Base-by-base conservation (phyloP, 306 rosid species). In the Pyrus pyrifolia region DNA sequence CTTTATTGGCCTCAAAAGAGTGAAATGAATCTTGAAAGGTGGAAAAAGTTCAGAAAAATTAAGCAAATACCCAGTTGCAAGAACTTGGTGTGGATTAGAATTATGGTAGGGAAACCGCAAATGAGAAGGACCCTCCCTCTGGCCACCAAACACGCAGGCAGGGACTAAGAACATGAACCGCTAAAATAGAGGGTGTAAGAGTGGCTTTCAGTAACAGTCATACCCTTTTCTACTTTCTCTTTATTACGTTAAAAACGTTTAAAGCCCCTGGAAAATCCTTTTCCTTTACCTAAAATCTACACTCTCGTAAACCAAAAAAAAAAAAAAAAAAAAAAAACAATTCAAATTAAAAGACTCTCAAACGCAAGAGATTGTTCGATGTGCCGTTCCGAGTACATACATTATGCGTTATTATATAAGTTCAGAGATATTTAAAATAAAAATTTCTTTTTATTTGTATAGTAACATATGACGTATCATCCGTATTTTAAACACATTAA, bases 81-180 rank as follows among this genome's bases (percentile, higher is more conserved):
- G 78, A 85, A 80, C 84, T 79, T 23, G 87, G 73, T 51, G 75
- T 55, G 59, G 76, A 80, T 75, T 52, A 60, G 68, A 73, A 81
- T 30, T 22, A 52, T 38, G 75, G 68, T 59, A 4, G 13, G 42
- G 13, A 60, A 49, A 38, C 77, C 67, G 57, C 21, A 80, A 87
- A 80, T 80, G 81, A 76, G 62, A 31, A n/a, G 22, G 70, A 82
- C 70, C 42, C 70, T 45, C 67, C 62, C 21, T 13, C 12, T 57
- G 6, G 70, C 74, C 71, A 78, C 79, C 78, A 51, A 76, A 72
- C 74, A 15, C 71, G 55, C 22, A 49, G 38, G 51, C 68, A 68
- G 27, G 60, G 68, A 25, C 70, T 35, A 55, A 71, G 68, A 63
- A 62, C 57, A 81, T n/a, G 67, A 75, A 86, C 83, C 81, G 79